Evolutionary conservation across 176 grass and related monocot species (phyloP).

Genomic region (Olyra latifolia): DNA sequence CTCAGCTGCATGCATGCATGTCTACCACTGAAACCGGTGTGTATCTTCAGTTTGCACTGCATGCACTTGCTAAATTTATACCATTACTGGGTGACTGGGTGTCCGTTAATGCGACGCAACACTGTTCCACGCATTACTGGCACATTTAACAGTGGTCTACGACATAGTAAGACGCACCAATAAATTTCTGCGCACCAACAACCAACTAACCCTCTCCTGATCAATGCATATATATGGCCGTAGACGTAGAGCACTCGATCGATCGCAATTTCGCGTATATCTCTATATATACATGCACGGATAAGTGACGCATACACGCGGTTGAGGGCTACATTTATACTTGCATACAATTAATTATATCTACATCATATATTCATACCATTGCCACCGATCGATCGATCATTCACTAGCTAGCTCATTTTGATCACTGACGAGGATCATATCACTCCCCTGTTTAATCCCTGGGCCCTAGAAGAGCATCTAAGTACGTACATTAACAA

Average conservation of each 20-base stretch:
- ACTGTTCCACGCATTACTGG: not conserved
- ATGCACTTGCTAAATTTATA: not conserved
- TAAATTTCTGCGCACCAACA: slow-evolving; percentile 43
- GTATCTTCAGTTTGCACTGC: not conserved
- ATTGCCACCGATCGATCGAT: not conserved
- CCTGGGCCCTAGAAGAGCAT: not conserved
- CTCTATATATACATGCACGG: slow-evolving; percentile 22
- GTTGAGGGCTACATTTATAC: slow-evolving; percentile 43
- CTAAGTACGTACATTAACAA: slow-evolving; percentile 24
- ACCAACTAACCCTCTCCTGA: slow-evolving; percentile 25
- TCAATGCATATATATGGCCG: not conserved
- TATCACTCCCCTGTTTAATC: slow-evolving; percentile 1
- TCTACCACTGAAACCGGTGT: no score
- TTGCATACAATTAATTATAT: not conserved
- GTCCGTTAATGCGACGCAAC: not conserved
- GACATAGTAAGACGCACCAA: not conserved
- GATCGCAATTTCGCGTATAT: not conserved
- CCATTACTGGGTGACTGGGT: not conserved
- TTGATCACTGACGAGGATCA: not conserved
- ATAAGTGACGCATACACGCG: slow-evolving; percentile 42
- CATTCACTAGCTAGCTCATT: not conserved
- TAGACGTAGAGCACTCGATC: not conserved
- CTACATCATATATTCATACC: slow-evolving; percentile 32
- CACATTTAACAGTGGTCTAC: not conserved
- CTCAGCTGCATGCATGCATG: no score